phyloP scores from a whole-genome alignment of 2,329 filamentous ascomycete species.

The Trichoderma sp. region DNA sequence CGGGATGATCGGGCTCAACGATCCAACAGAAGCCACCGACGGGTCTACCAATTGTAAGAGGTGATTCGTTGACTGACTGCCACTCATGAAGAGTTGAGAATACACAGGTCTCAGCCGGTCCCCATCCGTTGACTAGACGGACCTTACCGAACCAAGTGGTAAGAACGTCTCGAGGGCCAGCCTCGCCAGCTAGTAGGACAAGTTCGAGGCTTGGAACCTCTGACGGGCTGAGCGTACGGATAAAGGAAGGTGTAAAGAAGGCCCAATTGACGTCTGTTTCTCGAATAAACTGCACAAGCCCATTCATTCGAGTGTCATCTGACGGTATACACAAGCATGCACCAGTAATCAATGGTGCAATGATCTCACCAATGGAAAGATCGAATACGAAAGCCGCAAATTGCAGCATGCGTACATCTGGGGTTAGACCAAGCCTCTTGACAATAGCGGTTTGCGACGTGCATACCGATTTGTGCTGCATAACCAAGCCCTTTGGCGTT shows the following conservation, averaged over 20 bases:
- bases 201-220: slow-evolving; percentile 22
- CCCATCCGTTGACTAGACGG: slow-evolving; percentile 28
- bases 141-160: slow-evolving; percentile 24
- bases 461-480: slow-evolving; percentile 28
- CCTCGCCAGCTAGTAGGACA: slow-evolving; percentile 26
- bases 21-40: slow-evolving; percentile 24
- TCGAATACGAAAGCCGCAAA: slow-evolving; percentile 25
- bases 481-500: slow-evolving; percentile 31
- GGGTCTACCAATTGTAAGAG: slow-evolving; percentile 22
- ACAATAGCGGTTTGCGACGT: slow-evolving; percentile 22
- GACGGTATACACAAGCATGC: slow-evolving; percentile 22
- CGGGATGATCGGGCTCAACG: slow-evolving; percentile 17
- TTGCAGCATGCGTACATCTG: slow-evolving; percentile 22
- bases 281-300: slow-evolving; percentile 9
- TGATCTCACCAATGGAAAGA: slow-evolving; percentile 19
- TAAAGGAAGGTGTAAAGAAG: slow-evolving; percentile 22
- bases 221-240: slow-evolving; percentile 9
- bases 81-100: slow-evolving; percentile 25
- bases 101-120: slow-evolving; percentile 28
- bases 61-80: slow-evolving; percentile 18
- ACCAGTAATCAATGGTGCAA: slow-evolving; percentile 13
- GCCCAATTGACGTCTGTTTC: slow-evolving; percentile 21
- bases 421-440: slow-evolving; percentile 13
- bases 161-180: slow-evolving; percentile 22
- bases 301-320: slow-evolving; percentile 20